Conservation (phyloP, 2,329 filamentous ascomycete species). For the Alternaria brassicae region DNA sequence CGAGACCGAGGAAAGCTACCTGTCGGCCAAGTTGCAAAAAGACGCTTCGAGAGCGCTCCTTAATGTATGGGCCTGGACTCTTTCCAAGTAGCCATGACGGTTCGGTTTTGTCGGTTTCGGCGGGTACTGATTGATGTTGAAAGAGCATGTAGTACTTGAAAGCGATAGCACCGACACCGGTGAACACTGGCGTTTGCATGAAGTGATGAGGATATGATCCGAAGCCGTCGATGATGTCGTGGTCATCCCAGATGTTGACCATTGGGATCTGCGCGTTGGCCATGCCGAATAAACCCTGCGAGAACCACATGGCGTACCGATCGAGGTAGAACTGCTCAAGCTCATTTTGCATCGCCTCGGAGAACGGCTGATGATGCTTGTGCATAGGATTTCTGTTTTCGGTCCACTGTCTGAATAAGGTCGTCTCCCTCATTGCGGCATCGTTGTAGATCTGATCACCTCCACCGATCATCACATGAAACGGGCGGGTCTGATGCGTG, state of each 20-base stretch:
- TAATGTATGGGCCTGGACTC: slow-evolving; percentile 86
- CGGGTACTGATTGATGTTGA: slow-evolving; percentile 87
- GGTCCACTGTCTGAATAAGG: slow-evolving; percentile 83
- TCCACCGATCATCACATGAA: slow-evolving; percentile 98
- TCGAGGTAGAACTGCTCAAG: slow-evolving; percentile 88
- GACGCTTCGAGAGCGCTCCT: slow-evolving; percentile 81
- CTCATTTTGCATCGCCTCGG: slow-evolving; percentile 82
- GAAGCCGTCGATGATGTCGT: slow-evolving; percentile 74
- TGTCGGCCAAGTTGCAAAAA: slow-evolving; percentile 84
- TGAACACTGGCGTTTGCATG: slow-evolving; percentile 89
- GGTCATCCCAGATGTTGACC: slow-evolving; percentile 98
- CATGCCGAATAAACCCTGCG: slow-evolving; percentile 90
- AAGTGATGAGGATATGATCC: slow-evolving; percentile 92
- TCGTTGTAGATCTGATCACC: slow-evolving; percentile 99
- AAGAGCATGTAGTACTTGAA: slow-evolving; percentile 99
- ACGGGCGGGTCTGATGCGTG: slow-evolving; percentile 86
- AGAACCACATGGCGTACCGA: slow-evolving; percentile 93
- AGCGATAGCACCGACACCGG: slow-evolving; percentile 85
- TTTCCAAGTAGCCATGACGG: slow-evolving; percentile 89
- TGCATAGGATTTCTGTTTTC: slow-evolving; percentile 78
- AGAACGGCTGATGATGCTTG: slow-evolving; percentile 82
- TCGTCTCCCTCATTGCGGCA: slow-evolving; percentile 75
- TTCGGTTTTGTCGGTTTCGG: slow-evolving; percentile 82
- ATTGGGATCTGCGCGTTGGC: slow-evolving; percentile 95
- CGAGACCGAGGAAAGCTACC: slow-evolving; percentile 83